phyloP scores from a whole-genome alignment of 257 asterid species.

The Plantago ovata region DNA sequence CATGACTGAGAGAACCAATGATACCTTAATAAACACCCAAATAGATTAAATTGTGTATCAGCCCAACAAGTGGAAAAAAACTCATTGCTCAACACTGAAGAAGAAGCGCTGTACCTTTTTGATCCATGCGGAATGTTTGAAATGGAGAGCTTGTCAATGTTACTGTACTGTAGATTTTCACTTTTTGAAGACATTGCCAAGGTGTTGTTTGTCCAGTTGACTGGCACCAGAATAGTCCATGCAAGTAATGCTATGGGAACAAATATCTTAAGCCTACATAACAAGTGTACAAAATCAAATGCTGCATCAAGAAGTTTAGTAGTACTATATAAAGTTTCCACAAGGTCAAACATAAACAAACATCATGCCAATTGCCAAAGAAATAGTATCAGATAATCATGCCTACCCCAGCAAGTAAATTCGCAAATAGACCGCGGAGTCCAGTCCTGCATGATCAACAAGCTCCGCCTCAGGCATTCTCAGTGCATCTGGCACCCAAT shows the following conservation, averaged over 20 bases:
- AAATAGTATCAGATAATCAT: neutral
- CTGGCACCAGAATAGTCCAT: constrained; percentile 86
- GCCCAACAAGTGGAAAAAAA: neutral
- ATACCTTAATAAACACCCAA: no score
- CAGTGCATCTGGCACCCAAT: constrained; percentile 97
- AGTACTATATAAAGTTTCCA: neutral
- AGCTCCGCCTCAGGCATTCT: constrained; percentile 96
- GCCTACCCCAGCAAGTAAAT: constrained; percentile 93
- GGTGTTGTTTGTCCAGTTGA: constrained; percentile 88
- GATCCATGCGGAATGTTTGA: constrained; percentile 78
- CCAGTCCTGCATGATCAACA: constrained; percentile 94
- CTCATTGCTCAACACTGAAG: neutral
- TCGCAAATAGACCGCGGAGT: constrained; percentile 83
- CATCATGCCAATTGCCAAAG: no score
- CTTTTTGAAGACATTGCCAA: constrained; percentile 43
- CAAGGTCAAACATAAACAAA: neutral
- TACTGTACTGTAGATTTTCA: constrained; percentile 43
- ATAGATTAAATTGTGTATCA: neutral
- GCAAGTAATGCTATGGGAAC: constrained; percentile 78
- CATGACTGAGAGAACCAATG: no score
- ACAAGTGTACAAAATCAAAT: constrained; percentile 18
- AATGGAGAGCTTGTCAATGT: constrained; percentile 89
- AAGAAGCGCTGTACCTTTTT: constrained; percentile 35
- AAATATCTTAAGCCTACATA: constrained; percentile 81
- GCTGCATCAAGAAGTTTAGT: neutral